Evolutionary conservation across 2,329 filamentous ascomycete genomes (phyloP), one percentile per base, ranked within the genome.

Genomic region (Shiraia sp.): DNA sequence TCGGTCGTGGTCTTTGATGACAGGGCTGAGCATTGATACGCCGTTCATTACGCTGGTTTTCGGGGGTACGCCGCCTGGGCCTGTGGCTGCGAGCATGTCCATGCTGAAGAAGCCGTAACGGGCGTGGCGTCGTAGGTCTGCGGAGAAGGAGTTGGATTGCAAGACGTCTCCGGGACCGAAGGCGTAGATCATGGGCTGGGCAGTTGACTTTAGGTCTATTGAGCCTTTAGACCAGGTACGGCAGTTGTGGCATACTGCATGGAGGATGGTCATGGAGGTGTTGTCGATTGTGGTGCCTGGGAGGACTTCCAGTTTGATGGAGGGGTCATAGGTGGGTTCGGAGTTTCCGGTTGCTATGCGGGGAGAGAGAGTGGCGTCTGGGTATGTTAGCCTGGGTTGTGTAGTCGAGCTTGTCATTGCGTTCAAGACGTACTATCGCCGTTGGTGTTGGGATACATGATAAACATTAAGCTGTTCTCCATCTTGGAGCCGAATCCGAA

Each of bases 401-500:
- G 23, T 14, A 24, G 6, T 15, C 7, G 2, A 8, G n/a, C 10
- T 32, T 28, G 27, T 32, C 8, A 24, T 28, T 15, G 23, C 10
- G 10, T 30, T 10, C 12, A 7, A 13, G n/a, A 44, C 57, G 35
- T 59, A 63, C 68, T 68, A 10, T 63, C 55, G 24, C 64, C 64
- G 9, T 61, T 45, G 3, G 54, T 53, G 26, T 63, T 61, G 2
- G 69, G 63, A 53, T 76, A 75, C 44, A 74, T 64, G 30, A 76
- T 57, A 27, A 76, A 62, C 65, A 76, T 76, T 40, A 75, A 53
- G 12, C 68, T 65, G 24, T 71, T 61, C 41, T 59, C 60, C 74
- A 76, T 76, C 36, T 58, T 52, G 24, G 51, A 53, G 3, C 74
- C 74, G 44, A 75, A 70, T 2, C 74, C 74, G 10, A 75, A 63